Evolutionary conservation across 2,329 filamentous ascomycete genomes (phyloP).

Genomic region (Trichoderma polysporum): DNA sequence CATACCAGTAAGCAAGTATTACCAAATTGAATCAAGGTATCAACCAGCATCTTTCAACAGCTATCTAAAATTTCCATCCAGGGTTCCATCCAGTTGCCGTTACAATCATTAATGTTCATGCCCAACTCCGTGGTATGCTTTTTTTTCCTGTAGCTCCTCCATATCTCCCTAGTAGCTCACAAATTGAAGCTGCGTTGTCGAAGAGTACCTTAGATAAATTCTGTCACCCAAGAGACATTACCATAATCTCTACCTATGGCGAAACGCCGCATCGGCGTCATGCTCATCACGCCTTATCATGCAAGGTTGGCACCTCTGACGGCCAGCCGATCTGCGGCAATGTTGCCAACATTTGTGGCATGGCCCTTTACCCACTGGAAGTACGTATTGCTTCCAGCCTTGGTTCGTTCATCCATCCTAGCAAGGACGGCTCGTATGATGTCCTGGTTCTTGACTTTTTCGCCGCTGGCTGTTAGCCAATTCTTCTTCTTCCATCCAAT

Average conservation of each 20-base stretch:
- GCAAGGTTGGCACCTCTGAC: constrained; percentile 44
- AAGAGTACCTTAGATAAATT: background rate
- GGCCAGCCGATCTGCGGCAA: constrained; percentile 76
- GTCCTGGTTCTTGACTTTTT: constrained; percentile 82
- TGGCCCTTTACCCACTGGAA: constrained; percentile 95
- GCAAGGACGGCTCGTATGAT: constrained; percentile 71
- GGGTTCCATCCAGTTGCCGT: constrained; percentile 2
- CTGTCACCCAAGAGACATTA: background rate
- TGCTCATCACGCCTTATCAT: constrained; percentile 24
- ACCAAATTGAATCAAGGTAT: background rate
- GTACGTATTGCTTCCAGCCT: constrained; percentile 58
- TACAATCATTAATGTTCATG: constrained; percentile 1
- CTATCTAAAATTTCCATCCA: background rate
- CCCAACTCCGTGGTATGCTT: constrained; percentile 9
- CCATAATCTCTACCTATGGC: background rate
- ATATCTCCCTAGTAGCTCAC: background rate
- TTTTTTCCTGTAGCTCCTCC: background rate
- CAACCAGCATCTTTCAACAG: background rate
- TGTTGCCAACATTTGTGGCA: constrained; percentile 68
- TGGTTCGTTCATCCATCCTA: constrained; percentile 68
- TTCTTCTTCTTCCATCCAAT: constrained; percentile 69
- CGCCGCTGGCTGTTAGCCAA: constrained; percentile 73
- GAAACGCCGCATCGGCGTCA: background rate
- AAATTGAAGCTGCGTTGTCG: background rate
- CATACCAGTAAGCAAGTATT: background rate